Conservation (phyloP, 2,329 filamentous ascomycete species). For the Stagonosporopsis vannaccii region DNA sequence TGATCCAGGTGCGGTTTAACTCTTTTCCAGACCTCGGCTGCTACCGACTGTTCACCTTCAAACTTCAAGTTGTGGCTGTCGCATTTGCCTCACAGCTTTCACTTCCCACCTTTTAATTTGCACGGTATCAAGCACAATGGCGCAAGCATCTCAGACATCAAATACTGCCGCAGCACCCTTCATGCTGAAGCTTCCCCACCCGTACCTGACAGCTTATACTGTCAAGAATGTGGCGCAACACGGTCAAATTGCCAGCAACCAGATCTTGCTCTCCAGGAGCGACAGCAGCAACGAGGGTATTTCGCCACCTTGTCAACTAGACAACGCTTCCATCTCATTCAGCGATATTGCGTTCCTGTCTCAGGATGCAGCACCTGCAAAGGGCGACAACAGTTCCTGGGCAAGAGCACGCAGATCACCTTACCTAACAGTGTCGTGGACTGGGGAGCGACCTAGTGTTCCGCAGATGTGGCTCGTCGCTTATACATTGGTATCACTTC, state of each 20-base stretch:
- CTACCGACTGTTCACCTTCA: slow-evolving; percentile 2
- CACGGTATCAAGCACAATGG: slow-evolving; percentile 24
- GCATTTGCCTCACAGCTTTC: slow-evolving; percentile 13
- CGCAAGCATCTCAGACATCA: slow-evolving; percentile 26
- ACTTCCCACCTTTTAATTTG: slow-evolving; percentile 7
- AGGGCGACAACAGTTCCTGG: slow-evolving; percentile 51
- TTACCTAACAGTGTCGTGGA: slow-evolving; percentile 53
- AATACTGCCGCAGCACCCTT: slow-evolving; percentile 29
- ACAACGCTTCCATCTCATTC: slow-evolving; percentile 40
- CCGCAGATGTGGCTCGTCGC: slow-evolving; percentile 58
- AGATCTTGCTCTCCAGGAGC: slow-evolving; percentile 30
- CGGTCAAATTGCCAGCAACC: slow-evolving; percentile 29
- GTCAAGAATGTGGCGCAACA: slow-evolving; percentile 34
- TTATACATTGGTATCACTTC: slow-evolving; percentile 55
- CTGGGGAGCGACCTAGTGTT: slow-evolving; percentile 49
- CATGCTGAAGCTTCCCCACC: slow-evolving; percentile 47
- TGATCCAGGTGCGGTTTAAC: slow-evolving; percentile 16
- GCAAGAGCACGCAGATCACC: slow-evolving; percentile 56
- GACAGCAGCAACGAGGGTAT: slow-evolving; percentile 29
- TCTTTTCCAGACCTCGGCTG: slow-evolving; percentile 38
- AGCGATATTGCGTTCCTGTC: slow-evolving; percentile 38
- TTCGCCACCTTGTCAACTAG: slow-evolving; percentile 34
- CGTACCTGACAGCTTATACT: slow-evolving; percentile 47
- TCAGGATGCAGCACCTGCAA: slow-evolving; percentile 33
- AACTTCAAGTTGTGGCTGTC: slow-evolving; percentile 17